Base-by-base conservation (phyloP, 2,329 filamentous ascomycete genomes). In the Sporothrix euskadiensis region DNA sequence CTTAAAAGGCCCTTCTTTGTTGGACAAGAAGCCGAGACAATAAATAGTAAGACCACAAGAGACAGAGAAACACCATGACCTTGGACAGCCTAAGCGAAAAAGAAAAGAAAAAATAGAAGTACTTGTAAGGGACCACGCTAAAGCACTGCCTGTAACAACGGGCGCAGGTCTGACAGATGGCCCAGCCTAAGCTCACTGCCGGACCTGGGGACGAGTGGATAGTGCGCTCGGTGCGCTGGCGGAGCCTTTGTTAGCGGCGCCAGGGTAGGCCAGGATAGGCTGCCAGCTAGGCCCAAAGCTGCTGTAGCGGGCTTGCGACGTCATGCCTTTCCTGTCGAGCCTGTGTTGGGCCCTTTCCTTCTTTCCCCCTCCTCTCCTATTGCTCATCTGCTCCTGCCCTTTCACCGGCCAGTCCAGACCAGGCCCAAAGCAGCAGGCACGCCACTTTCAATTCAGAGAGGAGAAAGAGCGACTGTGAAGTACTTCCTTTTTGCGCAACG, bases 301-400 rank as follows among this genome's bases (percentile, higher is more conserved):
- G 65, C 41, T 57, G 41, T 63, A 57, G 63, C 16, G 61, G 59
- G 19, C 44, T 47, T 73, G 26, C 69, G 59, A 74, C 68, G 72
- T 74, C 59, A 72, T 72, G 71, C 61, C 49, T 68, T 47, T 22
- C 71, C 32, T 26, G 26, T 26, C 26, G 26, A 26, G 26, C 26
- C 26, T 39, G n/a, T 6, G 39, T 66, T 54, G 47, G 30, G 47
- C n/a, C 22, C n/a, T 8, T 69, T 49, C 19, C 16, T n/a, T 57
- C n/a, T 8, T 26, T 69, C 41, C 22, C 22, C 44, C 4, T 22
- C 30, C 39, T 49, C 22, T 35, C 35, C 35, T 35, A 2, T 3
- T 26, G 14, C 19, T n/a, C 9, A 35, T 35, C 44, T 26, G 39
- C 41, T 44, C 39, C 61, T 69, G 49, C 52, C 35, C 30, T 69